Evolutionary conservation across 345 rosid genomes (phyloP), one percentile per base, ranked within the genome.

Genomic region (Eutrema yunnanense): DNA sequence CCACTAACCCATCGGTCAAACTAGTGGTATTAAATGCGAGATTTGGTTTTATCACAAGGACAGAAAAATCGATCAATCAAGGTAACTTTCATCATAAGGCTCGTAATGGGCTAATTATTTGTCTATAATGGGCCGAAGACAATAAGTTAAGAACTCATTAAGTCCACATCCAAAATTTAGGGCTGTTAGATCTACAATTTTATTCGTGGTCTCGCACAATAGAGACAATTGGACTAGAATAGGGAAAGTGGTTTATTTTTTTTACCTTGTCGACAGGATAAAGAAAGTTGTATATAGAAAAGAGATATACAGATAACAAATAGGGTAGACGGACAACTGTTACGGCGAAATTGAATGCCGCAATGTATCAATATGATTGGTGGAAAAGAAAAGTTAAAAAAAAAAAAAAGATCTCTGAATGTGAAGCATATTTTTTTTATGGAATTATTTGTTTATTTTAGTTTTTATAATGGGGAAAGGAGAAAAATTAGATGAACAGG

Each of bases 401-500:
- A n/a, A 22, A 29, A 6, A 26, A 51, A 60, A 27, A 63, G 2
- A 27, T 8, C 8, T 16, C 8, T 16, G 56, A 64, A 48, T 47
- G 44, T 8, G 56, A 48, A 48, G 2, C 48, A 60, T 26, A 30
- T 49, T 19, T 19, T 19, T 19, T 19, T 13, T 60, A 61, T 50
- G 49, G 46, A 42, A 59, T 55, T 56, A 8, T 65, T 16, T 32
- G 1, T 8, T 48, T 19, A 1, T 69, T 57, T 19, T 10, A 38
- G 27, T 22, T 9, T 47, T 22, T 9, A 38, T 32, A 51, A 59
- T 58, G 32, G 55, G 27, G 27, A 69, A 70, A 63, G 40, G 8
- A 55, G 42, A 76, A 70, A 76, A 19, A 19, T n/a, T n/a, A n/a
- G 79, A 62, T 46, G 79, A 76, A 76, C 76, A 76, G 80, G 80